These are phyloP conservation scores for Phytophthora europaea DNA, from an alignment of 352 stramenopile species.

Conservation along the genomic window DNA sequence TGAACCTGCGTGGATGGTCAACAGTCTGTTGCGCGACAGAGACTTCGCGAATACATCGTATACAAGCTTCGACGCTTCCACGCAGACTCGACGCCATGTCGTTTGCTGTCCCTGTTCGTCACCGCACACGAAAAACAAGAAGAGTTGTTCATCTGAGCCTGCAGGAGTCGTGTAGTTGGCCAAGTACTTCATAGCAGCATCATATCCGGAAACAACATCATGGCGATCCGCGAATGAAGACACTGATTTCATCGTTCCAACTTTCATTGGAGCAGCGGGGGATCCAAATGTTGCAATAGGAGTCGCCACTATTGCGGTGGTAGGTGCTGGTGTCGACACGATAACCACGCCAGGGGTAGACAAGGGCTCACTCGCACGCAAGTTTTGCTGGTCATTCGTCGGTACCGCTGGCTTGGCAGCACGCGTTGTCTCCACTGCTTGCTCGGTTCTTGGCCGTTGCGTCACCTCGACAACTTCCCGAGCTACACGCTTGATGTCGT, in stretches of 20 bases:
- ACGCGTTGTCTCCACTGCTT: not conserved
- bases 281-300: conserved; percentile 1
- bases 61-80: conserved; percentile 51
- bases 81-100: conserved; percentile 60
- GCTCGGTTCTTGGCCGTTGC: not conserved
- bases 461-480: conserved; percentile 2
- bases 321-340: conserved; percentile 3
- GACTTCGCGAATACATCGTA: conserved; percentile 72
- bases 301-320: not conserved
- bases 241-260: not conserved
- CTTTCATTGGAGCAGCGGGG: conserved; percentile 2
- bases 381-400: conserved; percentile 17
- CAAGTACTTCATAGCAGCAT: conserved; percentile 59
- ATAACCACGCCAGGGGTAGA: conserved; percentile 20
- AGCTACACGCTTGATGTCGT: conserved; percentile 6
- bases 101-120: conserved; percentile 56
- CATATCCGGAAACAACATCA: conserved; percentile 58
- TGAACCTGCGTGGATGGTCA: conserved; percentile 70
- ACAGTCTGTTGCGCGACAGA: conserved; percentile 49
- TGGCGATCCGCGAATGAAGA: conserved; percentile 52
- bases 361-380: conserved; percentile 14
- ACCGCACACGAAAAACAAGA: conserved; percentile 78
- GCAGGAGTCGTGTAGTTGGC: conserved; percentile 45
- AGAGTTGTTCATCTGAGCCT: conserved; percentile 56
- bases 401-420: not conserved